Evolutionary conservation across 2,329 filamentous ascomycete genomes (phyloP), one percentile per base, ranked within the genome.

Genomic region (Talaromyces sp.): DNA sequence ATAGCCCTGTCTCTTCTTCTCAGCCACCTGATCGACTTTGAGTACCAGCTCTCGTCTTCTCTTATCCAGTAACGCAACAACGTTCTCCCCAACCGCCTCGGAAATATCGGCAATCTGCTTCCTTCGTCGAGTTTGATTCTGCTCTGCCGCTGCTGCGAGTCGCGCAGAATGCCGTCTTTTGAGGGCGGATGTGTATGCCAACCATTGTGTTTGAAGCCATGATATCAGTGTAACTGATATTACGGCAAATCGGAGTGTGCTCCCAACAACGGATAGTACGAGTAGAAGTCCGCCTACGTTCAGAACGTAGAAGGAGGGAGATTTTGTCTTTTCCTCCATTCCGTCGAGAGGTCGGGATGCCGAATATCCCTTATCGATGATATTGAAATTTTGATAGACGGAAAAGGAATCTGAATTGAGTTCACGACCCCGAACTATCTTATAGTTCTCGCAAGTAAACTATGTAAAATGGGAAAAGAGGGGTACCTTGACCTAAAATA

Each of bases 171-270:
- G 63, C 41, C 63, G 50, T n/a, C 56, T 62, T 13, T 62, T 25
- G 3, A 65, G 50, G 17, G 27, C 3, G 1, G 52, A 49, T 19
- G 31, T 58, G 56, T 65, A 65, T 35, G 13, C 50, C n/a, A 58
- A 10, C 58, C 63, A 65, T 58, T 65, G 37, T 3, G 33, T 62
- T 58, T 65, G 63, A 43, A 65, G 58, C 63, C 63, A 65, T 10
- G 50, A 49, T 52, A 65, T 19, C 31, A 65, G 35, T 4, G 52
- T 61, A 10, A 57, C 27, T 1, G 59, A 65, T 58, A 65, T 52
- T 2, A 65, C 27, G 13, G 47, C 22, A 27, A 65, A 58, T 41
- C 63, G 33, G 31, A 37, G 50, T 8, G 63, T 65, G 49, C 50
- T 52, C 13, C 63, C 63, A 19, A 65, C 22, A 39, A 57, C 15